A percentile compares a stretch with the other conserved stretches of the same genome.
These are phyloP conservation scores for Globisporangium irregulare DNA, from an alignment of 352 stramenopile species.

Conservation along the genomic window DNA sequence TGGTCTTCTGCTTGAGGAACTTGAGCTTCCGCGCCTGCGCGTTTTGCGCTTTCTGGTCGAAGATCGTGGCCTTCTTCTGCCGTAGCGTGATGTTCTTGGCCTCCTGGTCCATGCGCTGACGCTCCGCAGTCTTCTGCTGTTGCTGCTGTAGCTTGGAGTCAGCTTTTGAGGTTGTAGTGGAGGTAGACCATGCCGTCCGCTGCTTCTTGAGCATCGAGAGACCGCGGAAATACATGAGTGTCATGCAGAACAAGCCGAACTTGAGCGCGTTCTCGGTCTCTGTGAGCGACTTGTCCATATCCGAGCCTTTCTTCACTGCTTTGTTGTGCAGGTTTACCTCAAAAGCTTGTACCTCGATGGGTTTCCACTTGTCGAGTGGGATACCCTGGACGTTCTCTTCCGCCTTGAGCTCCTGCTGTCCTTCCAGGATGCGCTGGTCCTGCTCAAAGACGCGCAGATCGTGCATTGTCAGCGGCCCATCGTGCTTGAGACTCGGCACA, in stretches of 20 bases:
- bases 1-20: constrained; percentile 59
- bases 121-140: constrained; percentile 33
- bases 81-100: constrained; percentile 39
- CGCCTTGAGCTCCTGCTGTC: constrained; percentile 25
- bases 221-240: constrained; percentile 95
- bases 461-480: constrained; percentile 70
- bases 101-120: constrained; percentile 51
- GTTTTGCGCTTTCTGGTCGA: constrained; percentile 56
- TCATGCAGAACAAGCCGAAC: constrained; percentile 95
- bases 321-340: constrained; percentile 50
- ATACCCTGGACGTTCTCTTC: constrained; percentile 48
- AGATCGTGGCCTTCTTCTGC: constrained; percentile 33
- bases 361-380: constrained; percentile 68
- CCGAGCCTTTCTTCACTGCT: constrained; percentile 62
- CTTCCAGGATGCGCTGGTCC: constrained; percentile 37
- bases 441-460: constrained; percentile 63
- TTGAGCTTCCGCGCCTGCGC: constrained; percentile 61
- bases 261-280: constrained; percentile 93
- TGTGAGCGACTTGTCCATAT: constrained; percentile 59
- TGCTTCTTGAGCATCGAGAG: constrained; percentile 88
- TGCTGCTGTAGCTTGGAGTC: constrained; percentile 7
- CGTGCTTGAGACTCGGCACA: constrained; percentile 82
- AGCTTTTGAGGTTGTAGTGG: constrained; percentile 20
- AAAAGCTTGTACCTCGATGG: constrained; percentile 67
- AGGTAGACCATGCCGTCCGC: constrained; percentile 66